Base-by-base conservation (phyloP, 2,329 filamentous ascomycete genomes). In the Zasmidium cellare region DNA sequence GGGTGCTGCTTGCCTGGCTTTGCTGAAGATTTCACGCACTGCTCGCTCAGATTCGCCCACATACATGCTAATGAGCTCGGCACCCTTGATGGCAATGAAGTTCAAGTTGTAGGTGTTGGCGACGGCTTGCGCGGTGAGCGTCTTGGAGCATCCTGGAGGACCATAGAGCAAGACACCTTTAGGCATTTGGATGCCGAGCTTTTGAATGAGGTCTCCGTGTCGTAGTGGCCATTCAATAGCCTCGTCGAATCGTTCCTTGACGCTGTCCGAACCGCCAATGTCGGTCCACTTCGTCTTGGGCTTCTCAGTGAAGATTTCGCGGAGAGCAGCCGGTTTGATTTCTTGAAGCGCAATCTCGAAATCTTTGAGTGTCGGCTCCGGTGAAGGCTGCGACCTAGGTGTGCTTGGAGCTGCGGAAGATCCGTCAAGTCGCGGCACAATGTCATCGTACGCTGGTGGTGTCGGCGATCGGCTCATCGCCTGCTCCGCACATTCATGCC, bases 11-110 rank as follows among this genome's bases (percentile, higher is more conserved):
- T 88, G 87, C 45, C 89, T 83, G 1, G 93, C 93, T 66, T 92
- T 90, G 53, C 87, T 84, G 72, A 97, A 97, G 1, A 97, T 85
- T 55, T 91, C 89, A 38, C 93, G 86, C 45, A 97, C 84, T 7
- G 89, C 87, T 11, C 91, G 86, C 76, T 97, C 93, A 1, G 92
- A 93, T 74, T 97, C 93, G 60, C 93, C 93, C 18, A 97, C 92
- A 74, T 97, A 97, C 90, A 96, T 96, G 76, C 92, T 96, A 59
- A 96, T 86, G 12, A 97, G 84, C 75, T 97, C 93, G 35, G 91
- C 91, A 23, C 92, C 93, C 76, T 97, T 96, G 64, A 97, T 90
- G 9, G 92, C 89, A 71, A 97, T 87, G 79, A 97, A 97, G 73
- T 97, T 97, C 75, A 96, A 87, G 3, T 89, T 89, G 25, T 90